Percentiles rank a stretch among this genome's conserved stretches.
Conservation (phyloP, 371 early-diverging fungal species). For the Apophysomyces trapeziformis region DNA sequence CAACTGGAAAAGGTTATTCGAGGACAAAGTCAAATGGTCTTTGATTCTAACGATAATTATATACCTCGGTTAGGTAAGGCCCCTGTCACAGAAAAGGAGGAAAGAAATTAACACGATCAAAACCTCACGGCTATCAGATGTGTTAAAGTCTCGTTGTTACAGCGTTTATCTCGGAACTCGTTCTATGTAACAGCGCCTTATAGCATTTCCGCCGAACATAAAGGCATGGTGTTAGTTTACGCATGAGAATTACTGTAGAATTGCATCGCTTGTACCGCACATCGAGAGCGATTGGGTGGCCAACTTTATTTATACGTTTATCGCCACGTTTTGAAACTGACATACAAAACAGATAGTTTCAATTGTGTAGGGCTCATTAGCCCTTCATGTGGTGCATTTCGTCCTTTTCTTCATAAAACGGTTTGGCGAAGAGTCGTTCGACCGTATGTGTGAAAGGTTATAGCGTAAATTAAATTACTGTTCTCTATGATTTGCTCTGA, state of each 20-base stretch:
- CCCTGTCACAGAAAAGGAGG: background rate
- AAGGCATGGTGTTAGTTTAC: background rate
- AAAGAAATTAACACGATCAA: background rate
- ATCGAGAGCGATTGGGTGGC: background rate
- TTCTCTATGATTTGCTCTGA: no score
- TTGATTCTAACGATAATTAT: constrained; percentile 39
- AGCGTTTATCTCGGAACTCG: constrained; percentile 21
- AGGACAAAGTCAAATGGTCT: constrained; percentile 50
- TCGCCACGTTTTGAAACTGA: no score
- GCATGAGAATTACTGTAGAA: background rate
- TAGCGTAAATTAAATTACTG: no score
- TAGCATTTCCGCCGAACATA: constrained; percentile 4
- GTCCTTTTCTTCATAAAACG: no score
- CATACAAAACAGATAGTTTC: no score
- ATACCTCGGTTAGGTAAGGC: constrained; percentile 47
- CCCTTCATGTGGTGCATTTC: no score
- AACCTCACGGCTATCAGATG: constrained; percentile 12
- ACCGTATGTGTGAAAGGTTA: no score
- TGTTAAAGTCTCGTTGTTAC: constrained; percentile 25
- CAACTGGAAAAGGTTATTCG: constrained; percentile 45
- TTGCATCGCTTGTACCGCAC: background rate
- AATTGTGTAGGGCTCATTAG: no score
- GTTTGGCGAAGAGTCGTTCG: no score
- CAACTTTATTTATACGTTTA: no score
- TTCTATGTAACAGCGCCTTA: constrained; percentile 20